Base-by-base conservation (phyloP, 768 basidiomycete genomes). In the Phanerochaete sordida region DNA sequence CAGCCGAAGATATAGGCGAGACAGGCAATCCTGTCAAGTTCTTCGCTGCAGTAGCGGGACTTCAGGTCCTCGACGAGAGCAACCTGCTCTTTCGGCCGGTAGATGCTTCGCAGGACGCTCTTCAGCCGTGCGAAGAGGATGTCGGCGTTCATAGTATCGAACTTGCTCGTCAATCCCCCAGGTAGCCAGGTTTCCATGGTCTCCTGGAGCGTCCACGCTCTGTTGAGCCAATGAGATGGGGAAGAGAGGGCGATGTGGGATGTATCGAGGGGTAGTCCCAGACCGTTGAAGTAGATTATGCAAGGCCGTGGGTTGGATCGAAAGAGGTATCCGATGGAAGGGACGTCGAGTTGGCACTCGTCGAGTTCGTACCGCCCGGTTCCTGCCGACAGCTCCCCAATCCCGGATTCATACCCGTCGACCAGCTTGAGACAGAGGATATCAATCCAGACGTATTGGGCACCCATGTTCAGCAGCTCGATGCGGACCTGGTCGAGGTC, bases 1-100 rank as follows among this genome's bases (percentile, higher is more conserved):
- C 26, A 13, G 9, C 19, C 13, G 19, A 50, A n/a, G 48, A 50
- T 26, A 21, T 31, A 33, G 6, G 33, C 28, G 33, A 56, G 59
- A 21, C 45, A 27, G 27, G 59, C 47, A 28, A 60, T 50, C 46
- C 35, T 48, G 37, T 60, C 45, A 15, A 58, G 30, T 26, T 39
- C 53, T n/a, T 9, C 12, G 37, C 15, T 5, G 12, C n/a, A 23
- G 23, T 8, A 11, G 21, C 52, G 52, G 23, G 48, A 27, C 13
- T 43, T 43, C 11, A 43, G 39, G 39, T 43, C 39, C 39, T 43
- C 39, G 7, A 43, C 19, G 8, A 43, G 39, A 19, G 39, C 39
- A 4, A 19, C 39, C 19, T 43, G 39, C 19, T 43, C 39, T 43
- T 16, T 19, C 11, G 39, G 11, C 8, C 39, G 39, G 19, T 43